Percentiles rank a stretch among this genome's conserved stretches.
phyloP scores from a whole-genome alignment of 2,329 filamentous ascomycete genomes.

The Cytospora chrysosperma region DNA sequence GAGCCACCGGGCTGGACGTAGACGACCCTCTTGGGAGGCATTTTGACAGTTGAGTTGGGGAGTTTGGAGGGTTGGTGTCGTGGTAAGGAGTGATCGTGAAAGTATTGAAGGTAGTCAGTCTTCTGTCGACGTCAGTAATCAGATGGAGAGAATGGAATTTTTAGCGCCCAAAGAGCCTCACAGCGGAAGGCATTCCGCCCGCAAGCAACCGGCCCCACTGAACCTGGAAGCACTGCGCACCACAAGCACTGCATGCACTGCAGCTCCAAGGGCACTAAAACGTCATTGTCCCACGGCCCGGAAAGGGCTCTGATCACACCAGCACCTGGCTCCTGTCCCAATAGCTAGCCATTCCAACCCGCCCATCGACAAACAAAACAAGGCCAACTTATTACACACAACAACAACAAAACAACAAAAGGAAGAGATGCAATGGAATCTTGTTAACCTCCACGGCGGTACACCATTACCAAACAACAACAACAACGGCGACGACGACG shows the following conservation, averaged over 20 bases:
- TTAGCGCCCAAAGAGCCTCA: constrained; percentile 5
- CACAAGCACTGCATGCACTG: not conserved
- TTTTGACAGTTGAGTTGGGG: constrained; percentile 38
- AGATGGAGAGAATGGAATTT: constrained; percentile 1
- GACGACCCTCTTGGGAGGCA: constrained; percentile 63
- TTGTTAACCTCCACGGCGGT: not conserved
- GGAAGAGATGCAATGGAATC: constrained; percentile 18
- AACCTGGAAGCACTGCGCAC: not conserved
- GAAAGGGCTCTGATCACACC: not conserved
- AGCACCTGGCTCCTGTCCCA: not conserved
- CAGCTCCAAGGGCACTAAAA: constrained; percentile 1
- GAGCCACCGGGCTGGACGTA: constrained; percentile 48
- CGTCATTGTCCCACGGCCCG: not conserved
- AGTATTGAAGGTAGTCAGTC: not conserved
- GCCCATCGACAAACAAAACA: not conserved
- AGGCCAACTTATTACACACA: too few species aligned
- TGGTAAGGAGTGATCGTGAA: not conserved
- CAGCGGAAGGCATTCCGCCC: constrained; percentile 6
- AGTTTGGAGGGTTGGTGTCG: constrained; percentile 18
- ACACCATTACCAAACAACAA: not conserved
- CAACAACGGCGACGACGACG: too few species aligned
- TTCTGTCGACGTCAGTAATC: constrained; percentile 22
- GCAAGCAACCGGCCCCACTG: not conserved
- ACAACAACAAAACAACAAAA: too few species aligned
- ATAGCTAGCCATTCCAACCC: not conserved